Evolutionary conservation across 2,329 filamentous ascomycete genomes (phyloP).

Genomic region (Cryphonectria nitschkei): DNA sequence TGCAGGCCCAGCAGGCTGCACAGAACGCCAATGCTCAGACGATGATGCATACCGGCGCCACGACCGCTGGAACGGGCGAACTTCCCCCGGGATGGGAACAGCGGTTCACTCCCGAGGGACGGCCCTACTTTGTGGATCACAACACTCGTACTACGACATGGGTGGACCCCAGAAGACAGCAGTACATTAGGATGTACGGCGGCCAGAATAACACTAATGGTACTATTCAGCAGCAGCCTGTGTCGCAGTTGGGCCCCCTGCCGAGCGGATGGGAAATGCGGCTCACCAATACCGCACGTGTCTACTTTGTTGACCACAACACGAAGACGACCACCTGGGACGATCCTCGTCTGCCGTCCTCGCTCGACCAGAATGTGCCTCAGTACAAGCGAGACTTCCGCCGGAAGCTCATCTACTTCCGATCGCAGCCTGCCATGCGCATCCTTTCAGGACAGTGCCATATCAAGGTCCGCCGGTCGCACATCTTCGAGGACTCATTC

Average conservation of each 20-base stretch:
- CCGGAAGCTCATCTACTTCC: conserved; percentile 98
- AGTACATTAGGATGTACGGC: conserved; percentile 97
- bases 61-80: conserved; percentile 91
- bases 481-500: conserved; percentile 99
- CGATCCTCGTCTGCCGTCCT: conserved; percentile 91
- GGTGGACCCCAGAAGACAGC: conserved; percentile 95
- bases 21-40: conserved; percentile 63
- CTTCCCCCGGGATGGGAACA: conserved; percentile 97
- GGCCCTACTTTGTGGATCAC: conserved; percentile 97
- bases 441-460: conserved; percentile 97
- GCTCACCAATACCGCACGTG: conserved; percentile 93
- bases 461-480: conserved; percentile 93
- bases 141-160: conserved; percentile 98
- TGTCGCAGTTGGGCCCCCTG: conserved; percentile 91
- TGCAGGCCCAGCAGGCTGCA: conserved; percentile 57
- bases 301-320: conserved; percentile 99
- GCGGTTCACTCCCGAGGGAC: conserved; percentile 89
- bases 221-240: conserved; percentile 93
- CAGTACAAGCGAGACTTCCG: conserved; percentile 99
- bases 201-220: conserved; percentile 85
- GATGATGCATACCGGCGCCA: conserved; percentile 94
- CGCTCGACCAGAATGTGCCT: conserved; percentile 95
- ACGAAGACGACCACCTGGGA: conserved; percentile 99
- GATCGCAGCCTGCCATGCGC: conserved; percentile 92
- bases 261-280: conserved; percentile 99